Conservation (phyloP, 371 early-diverging fungal species). For the Mortierella sp. region DNA sequence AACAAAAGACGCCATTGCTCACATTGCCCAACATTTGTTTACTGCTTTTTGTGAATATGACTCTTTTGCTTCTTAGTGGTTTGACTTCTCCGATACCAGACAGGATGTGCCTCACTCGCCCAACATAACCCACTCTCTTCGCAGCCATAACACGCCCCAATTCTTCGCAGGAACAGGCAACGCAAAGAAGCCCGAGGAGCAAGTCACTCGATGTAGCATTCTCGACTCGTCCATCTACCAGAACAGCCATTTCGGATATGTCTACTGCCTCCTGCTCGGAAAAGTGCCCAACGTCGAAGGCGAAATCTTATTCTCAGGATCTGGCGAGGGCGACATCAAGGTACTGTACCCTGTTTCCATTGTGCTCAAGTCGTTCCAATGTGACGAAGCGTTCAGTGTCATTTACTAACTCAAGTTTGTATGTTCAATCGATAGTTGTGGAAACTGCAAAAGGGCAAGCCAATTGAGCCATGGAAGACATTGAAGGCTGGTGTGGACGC, state of each 20-base stretch:
- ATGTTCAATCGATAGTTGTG: slow-evolving; percentile 62
- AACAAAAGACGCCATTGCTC: slow-evolving; percentile 1
- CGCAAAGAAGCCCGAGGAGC: slow-evolving; percentile 53
- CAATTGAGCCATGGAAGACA: slow-evolving; percentile 60
- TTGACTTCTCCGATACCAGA: slow-evolving; percentile 64
- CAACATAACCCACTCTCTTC: slow-evolving; percentile 58
- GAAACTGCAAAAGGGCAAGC: slow-evolving; percentile 61
- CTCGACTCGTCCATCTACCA: slow-evolving; percentile 67
- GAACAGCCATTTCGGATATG: slow-evolving; percentile 84
- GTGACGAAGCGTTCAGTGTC: too few relatives aligned
- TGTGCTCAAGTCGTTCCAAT: neutral
- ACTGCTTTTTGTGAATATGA: neutral
- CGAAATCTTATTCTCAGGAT: slow-evolving; percentile 76
- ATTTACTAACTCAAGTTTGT: neutral
- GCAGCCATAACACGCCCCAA: slow-evolving; percentile 55
- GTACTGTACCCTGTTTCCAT: slow-evolving; percentile 35
- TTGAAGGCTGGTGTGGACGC: slow-evolving; percentile 70
- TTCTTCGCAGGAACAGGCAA: slow-evolving; percentile 57
- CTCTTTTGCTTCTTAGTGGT: slow-evolving; percentile 61
- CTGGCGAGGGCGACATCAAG: slow-evolving; percentile 82
- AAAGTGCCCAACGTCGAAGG: slow-evolving; percentile 68
- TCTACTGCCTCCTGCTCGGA: slow-evolving; percentile 75
- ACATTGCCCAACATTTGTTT: neutral
- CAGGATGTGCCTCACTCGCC: slow-evolving; percentile 63
- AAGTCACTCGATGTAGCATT: slow-evolving; percentile 68